phyloP scores from a whole-genome alignment of 139 green algal species.

The Limnomonas spitsbergensis region DNA sequence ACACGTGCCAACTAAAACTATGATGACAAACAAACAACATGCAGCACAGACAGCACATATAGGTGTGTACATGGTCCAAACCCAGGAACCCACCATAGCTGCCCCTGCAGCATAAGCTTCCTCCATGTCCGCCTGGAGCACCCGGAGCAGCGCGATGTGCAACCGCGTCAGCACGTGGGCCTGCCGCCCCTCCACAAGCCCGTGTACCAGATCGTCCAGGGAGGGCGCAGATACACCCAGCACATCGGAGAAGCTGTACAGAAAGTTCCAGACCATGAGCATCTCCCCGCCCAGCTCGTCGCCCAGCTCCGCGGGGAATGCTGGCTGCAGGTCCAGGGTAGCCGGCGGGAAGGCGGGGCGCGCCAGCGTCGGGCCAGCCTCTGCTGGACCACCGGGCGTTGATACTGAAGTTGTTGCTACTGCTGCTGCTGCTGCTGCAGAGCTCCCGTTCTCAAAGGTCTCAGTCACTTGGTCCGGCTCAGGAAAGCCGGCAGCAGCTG shows the following conservation, averaged over 20 bases:
- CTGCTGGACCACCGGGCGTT: neutral
- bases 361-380: slow-evolving; percentile 23
- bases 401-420: too few relatives aligned
- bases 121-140: slow-evolving; percentile 76
- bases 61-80: too few relatives aligned
- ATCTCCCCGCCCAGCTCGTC: slow-evolving; percentile 46
- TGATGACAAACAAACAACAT: too few relatives aligned
- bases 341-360: slow-evolving; percentile 73
- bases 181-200: slow-evolving; percentile 35
- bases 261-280: slow-evolving; percentile 68
- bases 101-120: slow-evolving; percentile 11
- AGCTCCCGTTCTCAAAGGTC: neutral
- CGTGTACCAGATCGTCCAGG: slow-evolving; percentile 56
- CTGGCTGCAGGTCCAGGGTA: slow-evolving; percentile 44
- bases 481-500: slow-evolving; percentile 20
- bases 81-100: slow-evolving; percentile 24
- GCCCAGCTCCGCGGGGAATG: slow-evolving; percentile 46
- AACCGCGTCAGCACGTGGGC: slow-evolving; percentile 57
- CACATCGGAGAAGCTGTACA: slow-evolving; percentile 67
- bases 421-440: too few relatives aligned
- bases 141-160: slow-evolving; percentile 70
- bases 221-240: slow-evolving; percentile 58
- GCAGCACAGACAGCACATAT: too few relatives aligned
- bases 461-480: slow-evolving; percentile 4
- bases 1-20: too few relatives aligned